These are phyloP conservation scores for Haematococcus sp. DNA, from an alignment of 139 green algal species.

Conservation along the genomic window DNA sequence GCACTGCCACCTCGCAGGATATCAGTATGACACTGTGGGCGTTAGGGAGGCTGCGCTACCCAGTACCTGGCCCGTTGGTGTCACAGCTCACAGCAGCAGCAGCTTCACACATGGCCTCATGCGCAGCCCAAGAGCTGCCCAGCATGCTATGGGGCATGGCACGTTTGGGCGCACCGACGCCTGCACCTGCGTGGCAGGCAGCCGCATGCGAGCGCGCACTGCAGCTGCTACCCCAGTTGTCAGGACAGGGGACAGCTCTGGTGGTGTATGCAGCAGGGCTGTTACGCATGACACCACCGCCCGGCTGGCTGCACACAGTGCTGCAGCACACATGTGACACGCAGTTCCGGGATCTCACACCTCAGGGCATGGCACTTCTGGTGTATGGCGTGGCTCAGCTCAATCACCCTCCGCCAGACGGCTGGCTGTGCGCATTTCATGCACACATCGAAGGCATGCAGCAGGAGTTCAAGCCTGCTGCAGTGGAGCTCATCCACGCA, in stretches of 20 bases:
- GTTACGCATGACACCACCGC: not conserved
- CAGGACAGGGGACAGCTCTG: not conserved
- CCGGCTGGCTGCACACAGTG: not conserved
- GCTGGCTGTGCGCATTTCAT: not conserved
- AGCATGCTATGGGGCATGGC: slow-evolving; percentile 12
- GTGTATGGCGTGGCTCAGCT: not conserved
- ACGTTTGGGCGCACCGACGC: not conserved
- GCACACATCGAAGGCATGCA: not conserved
- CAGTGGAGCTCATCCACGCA: not conserved
- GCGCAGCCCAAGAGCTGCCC: slow-evolving; percentile 13
- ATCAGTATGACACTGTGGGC: slow-evolving; percentile 10
- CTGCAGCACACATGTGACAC: not conserved
- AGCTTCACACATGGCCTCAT: not conserved
- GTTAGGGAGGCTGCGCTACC: slow-evolving; percentile 6
- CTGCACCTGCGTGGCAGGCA: not conserved
- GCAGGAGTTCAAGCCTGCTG: not conserved
- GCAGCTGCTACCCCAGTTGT: not conserved
- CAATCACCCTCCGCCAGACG: not conserved
- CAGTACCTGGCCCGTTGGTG: not conserved
- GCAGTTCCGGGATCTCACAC: not conserved
- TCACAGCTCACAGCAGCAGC: not conserved
- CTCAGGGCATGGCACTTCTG: not conserved
- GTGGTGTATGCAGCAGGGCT: not conserved
- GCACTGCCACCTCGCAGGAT: slow-evolving; percentile 2
- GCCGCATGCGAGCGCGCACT: not conserved